These are phyloP conservation scores for Xylaria cubensis DNA, from an alignment of 495 filamentous ascomycete species.

Conservation along the genomic window DNA sequence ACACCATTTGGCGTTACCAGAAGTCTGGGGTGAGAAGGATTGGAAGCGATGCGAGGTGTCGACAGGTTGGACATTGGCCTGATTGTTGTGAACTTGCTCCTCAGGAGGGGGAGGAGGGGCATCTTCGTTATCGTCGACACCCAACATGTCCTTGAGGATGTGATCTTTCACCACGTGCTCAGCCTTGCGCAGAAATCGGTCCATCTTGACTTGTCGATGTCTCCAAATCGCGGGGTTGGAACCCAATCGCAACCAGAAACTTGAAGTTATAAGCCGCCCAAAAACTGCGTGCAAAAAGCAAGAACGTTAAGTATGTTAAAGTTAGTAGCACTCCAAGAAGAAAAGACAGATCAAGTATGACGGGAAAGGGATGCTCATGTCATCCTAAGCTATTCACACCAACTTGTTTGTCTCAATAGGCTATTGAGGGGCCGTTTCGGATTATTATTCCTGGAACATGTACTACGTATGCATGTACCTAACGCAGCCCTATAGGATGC, in stretches of 20 bases:
- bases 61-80: slow-evolving; percentile 28
- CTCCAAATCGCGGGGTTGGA: background rate
- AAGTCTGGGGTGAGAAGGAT: slow-evolving; percentile 86
- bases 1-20: slow-evolving; percentile 89
- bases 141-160: slow-evolving; percentile 34
- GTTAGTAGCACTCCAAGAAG: background rate
- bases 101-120: background rate
- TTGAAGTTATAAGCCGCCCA: background rate
- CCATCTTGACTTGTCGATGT: slow-evolving; percentile 34
- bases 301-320: background rate
- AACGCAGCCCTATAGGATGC: slow-evolving; percentile 10
- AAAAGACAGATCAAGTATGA: background rate
- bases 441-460: background rate
- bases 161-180: slow-evolving; percentile 43
- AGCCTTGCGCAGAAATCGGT: slow-evolving; percentile 41
- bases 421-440: slow-evolving; percentile 2
- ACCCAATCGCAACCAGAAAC: too few species aligned
- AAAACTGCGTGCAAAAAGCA: background rate
- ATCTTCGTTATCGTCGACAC: slow-evolving; percentile 30
- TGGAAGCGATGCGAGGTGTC: slow-evolving; percentile 70
- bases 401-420: slow-evolving; percentile 10
- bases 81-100: slow-evolving; percentile 50
- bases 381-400: slow-evolving; percentile 7
- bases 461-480: slow-evolving; percentile 11
- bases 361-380: background rate